Evolutionary conservation across 2,329 filamentous ascomycete genomes (phyloP).

Genomic region (Ophiostoma ulmi): DNA sequence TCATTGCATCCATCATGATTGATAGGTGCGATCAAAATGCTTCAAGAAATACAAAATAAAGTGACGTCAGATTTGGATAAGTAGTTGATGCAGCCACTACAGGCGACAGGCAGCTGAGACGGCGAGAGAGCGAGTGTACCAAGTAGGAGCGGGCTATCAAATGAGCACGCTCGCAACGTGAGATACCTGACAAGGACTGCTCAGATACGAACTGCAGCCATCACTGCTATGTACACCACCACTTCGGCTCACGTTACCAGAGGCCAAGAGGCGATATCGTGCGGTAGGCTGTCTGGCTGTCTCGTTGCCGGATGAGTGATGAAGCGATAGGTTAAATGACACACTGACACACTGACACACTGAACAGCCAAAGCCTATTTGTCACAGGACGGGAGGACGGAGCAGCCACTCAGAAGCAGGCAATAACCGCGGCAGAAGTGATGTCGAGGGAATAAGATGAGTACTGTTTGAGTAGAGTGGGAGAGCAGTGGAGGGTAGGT

Average conservation of each 20-base stretch:
- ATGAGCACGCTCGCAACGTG: too few species aligned
- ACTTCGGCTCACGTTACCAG: not conserved
- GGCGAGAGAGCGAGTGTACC: not conserved
- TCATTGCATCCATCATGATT: not conserved
- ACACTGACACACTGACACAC: not conserved
- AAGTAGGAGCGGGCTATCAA: not conserved
- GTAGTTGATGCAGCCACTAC: constrained; percentile 2
- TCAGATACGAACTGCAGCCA: not conserved
- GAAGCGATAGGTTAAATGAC: not conserved
- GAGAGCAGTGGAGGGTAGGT: not conserved
- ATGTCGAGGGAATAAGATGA: not conserved
- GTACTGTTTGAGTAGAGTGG: not conserved
- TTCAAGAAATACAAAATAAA: not conserved
- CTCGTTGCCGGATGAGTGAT: not conserved
- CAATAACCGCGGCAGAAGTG: constrained; percentile 5
- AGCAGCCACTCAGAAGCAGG: constrained; percentile 5
- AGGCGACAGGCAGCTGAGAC: not conserved
- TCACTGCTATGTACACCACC: not conserved
- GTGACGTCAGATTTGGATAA: not conserved
- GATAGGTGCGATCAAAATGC: not conserved
- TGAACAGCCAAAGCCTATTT: not conserved
- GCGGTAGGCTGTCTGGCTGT: not conserved
- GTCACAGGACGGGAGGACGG: not conserved
- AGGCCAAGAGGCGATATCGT: not conserved
- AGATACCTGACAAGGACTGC: too few species aligned